Percentiles rank a stretch among this genome's conserved stretches.
These are phyloP conservation scores for Pleurozium schreberi DNA, from an alignment of 225 moss, liverwort and hornwort species.

Conservation along the genomic window DNA sequence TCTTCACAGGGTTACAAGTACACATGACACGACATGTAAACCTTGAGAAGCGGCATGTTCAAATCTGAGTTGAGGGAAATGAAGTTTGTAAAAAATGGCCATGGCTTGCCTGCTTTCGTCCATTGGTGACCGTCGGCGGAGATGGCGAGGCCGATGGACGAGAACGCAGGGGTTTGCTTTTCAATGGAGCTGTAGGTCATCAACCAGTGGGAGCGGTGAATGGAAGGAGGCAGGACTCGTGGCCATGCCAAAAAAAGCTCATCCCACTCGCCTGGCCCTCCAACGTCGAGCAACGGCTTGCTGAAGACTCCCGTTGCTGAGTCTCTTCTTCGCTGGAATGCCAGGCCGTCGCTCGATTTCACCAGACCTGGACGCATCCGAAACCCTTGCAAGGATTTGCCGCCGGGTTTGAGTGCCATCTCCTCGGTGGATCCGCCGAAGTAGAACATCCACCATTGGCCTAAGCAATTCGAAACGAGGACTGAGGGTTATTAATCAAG, in stretches of 20 bases:
- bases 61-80: background rate
- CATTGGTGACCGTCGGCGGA: constrained; percentile 33
- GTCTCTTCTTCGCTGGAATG: background rate
- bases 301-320: background rate
- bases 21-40: background rate
- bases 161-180: constrained; percentile 9
- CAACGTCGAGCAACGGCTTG: constrained; percentile 20
- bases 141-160: constrained; percentile 33
- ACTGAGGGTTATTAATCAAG: background rate
- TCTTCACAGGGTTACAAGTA: background rate
- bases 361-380: constrained; percentile 35
- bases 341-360: constrained; percentile 22
- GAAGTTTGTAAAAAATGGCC: background rate
- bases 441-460: constrained; percentile 64
- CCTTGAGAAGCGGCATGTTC: background rate
- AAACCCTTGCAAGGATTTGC: constrained; percentile 17
- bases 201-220: constrained; percentile 5
- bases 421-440: constrained; percentile 45
- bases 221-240: constrained; percentile 17
- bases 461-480: background rate
- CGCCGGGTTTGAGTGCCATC: constrained; percentile 9
- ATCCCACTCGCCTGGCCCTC: constrained; percentile 25
- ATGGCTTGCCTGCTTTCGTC: constrained; percentile 16
- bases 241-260: constrained; percentile 52
- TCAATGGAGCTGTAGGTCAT: constrained; percentile 60